Evolutionary conservation across 305 asterid species (phyloP).

Genomic region (Fraxinus nigra): DNA sequence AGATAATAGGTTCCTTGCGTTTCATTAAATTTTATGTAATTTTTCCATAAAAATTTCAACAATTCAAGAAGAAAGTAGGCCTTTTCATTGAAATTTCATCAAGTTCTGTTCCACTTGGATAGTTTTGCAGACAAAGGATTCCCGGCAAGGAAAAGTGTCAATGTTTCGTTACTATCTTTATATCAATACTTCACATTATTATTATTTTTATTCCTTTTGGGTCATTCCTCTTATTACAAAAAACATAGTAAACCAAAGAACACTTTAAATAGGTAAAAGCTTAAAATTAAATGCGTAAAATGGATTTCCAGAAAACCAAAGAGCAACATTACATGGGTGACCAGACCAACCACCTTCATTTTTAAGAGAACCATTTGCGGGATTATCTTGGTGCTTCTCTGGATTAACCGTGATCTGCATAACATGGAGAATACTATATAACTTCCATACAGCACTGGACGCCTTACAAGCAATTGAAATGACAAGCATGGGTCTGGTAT

Average conservation of each 20-base stretch:
- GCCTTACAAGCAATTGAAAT: not conserved
- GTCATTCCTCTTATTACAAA: not conserved
- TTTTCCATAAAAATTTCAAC: not conserved
- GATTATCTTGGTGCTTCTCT: constrained; percentile 35
- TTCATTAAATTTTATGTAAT: not conserved
- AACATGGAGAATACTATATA: constrained; percentile 16
- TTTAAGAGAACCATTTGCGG: constrained; percentile 29
- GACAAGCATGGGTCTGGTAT: not conserved
- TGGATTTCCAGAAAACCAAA: not conserved
- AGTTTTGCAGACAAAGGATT: not conserved
- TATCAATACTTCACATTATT: not conserved
- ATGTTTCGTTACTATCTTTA: not conserved
- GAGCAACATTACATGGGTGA: constrained; percentile 1
- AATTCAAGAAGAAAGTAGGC: not conserved
- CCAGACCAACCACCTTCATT: constrained; percentile 57
- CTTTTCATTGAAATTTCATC: not conserved
- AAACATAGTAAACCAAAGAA: not conserved
- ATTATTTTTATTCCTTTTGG: not conserved
- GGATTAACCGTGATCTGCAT: constrained; percentile 48
- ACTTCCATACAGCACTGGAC: not conserved
- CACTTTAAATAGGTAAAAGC: not conserved
- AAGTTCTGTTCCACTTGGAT: not conserved
- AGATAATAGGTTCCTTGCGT: not conserved
- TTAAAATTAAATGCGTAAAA: not conserved
- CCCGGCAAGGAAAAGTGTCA: not conserved